Evolutionary conservation across 768 basidiomycete genomes (phyloP).

Genomic region (Phanerochaete carnosa): DNA sequence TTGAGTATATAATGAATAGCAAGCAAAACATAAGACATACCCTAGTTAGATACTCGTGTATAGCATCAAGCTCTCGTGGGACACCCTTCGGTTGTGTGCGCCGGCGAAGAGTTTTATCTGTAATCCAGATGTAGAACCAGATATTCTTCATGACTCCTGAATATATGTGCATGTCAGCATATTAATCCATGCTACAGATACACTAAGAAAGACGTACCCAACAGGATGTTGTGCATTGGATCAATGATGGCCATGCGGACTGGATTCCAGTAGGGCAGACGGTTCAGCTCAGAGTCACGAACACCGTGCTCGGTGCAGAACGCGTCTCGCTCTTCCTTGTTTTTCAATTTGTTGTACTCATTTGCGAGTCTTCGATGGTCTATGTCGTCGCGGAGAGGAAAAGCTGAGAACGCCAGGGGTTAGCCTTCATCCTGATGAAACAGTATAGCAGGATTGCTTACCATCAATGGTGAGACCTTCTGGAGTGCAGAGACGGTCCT

Average conservation of each 20-base stretch:
- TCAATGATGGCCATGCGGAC: slow-evolving; percentile 26
- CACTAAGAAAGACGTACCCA: slow-evolving; percentile 15
- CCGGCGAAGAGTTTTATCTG: not conserved
- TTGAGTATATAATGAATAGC: not conserved
- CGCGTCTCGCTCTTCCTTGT: slow-evolving; percentile 9
- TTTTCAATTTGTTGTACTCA: slow-evolving; percentile 6
- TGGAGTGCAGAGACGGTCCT: slow-evolving; percentile 6
- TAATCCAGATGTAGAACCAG: slow-evolving; percentile 11
- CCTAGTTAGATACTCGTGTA: slow-evolving; percentile 20
- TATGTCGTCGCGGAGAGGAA: slow-evolving; percentile 1
- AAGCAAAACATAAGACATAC: slow-evolving; percentile 3
- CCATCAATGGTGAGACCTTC: slow-evolving; percentile 7
- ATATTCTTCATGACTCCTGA: slow-evolving; percentile 12
- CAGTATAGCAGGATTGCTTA: not conserved
- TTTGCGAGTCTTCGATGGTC: slow-evolving; percentile 8
- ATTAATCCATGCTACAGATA: not conserved
- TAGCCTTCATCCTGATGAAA: not conserved
- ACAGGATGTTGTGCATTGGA: slow-evolving; percentile 30
- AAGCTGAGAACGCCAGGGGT: slow-evolving; percentile 6
- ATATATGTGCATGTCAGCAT: not conserved
- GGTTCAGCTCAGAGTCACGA: slow-evolving; percentile 14
- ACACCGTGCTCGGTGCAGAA: slow-evolving; percentile 16
- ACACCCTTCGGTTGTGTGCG: not conserved
- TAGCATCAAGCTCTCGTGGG: slow-evolving; percentile 20
- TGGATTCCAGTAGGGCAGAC: slow-evolving; percentile 30